Percentiles rank a stretch among this genome's conserved stretches.
phyloP scores from a whole-genome alignment of 495 filamentous ascomycete species.

The Annulohypoxylon bovei region DNA sequence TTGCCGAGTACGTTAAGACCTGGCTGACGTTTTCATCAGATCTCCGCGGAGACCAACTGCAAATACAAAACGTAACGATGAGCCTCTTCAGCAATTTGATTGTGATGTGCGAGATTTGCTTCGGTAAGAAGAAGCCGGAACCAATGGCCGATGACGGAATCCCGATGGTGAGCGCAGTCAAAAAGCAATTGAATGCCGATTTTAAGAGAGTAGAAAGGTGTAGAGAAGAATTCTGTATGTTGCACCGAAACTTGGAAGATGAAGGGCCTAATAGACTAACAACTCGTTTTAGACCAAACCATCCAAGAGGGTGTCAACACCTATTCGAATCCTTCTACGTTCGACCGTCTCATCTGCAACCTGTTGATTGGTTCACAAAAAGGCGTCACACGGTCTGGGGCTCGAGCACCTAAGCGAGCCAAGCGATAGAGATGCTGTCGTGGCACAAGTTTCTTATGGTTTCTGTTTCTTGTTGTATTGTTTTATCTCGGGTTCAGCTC shows the following conservation, averaged over 20 bases:
- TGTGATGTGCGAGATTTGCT: constrained; percentile 47
- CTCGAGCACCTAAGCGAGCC: constrained; percentile 45
- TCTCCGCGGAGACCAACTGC: constrained; percentile 15
- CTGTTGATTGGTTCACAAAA: constrained; percentile 32
- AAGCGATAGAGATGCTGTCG: constrained; percentile 28
- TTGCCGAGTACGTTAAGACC: background rate
- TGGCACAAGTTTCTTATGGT: constrained; percentile 11
- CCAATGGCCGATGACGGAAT: constrained; percentile 31
- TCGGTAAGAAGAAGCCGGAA: constrained; percentile 47
- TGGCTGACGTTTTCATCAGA: constrained; percentile 32
- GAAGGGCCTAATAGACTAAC: constrained; percentile 17
- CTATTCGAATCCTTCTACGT: constrained; percentile 23
- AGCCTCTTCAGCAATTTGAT: constrained; percentile 43
- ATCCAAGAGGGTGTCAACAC: constrained; percentile 14
- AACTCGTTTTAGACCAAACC: constrained; percentile 16
- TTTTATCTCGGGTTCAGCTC: constrained; percentile 21
- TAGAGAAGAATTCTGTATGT: constrained; percentile 43
- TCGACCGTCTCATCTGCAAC: constrained; percentile 36
- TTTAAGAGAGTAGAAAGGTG: constrained; percentile 26
- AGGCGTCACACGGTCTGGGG: constrained; percentile 39
- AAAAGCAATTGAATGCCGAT: constrained; percentile 35
- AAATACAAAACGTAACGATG: constrained; percentile 23
- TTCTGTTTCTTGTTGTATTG: constrained; percentile 43
- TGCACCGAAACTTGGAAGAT: constrained; percentile 1
- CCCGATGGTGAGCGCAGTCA: constrained; percentile 1